Evolutionary conservation across 2,329 filamentous ascomycete species (phyloP).

Genomic region (Penicillium sp.): DNA sequence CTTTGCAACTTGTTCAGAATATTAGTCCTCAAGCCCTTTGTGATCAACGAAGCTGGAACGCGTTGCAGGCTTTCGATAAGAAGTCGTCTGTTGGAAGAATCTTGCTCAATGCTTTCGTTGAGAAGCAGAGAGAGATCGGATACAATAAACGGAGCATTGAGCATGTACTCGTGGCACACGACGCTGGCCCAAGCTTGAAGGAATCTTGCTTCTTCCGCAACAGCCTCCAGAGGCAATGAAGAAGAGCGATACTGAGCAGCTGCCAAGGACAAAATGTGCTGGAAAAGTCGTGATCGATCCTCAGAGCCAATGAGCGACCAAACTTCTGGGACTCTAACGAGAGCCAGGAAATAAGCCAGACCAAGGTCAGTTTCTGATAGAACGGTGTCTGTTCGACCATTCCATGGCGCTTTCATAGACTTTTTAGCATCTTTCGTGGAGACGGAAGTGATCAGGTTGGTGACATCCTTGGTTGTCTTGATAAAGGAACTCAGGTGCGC

Average conservation of each 20-base stretch:
- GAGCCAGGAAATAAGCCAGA: slow-evolving; percentile 36
- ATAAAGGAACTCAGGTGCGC: slow-evolving; percentile 28
- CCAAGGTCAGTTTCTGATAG: slow-evolving; percentile 31
- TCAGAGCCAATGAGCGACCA: slow-evolving; percentile 34
- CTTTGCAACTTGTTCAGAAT: slow-evolving; percentile 38
- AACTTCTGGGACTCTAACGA: slow-evolving; percentile 33
- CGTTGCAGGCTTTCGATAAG: slow-evolving; percentile 39
- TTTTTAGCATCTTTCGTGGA: slow-evolving; percentile 26
- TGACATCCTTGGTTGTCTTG: slow-evolving; percentile 27
- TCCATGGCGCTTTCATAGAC: slow-evolving; percentile 34
- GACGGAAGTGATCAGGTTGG: slow-evolving; percentile 25
- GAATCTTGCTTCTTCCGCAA: slow-evolving; percentile 30
- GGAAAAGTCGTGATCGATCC: slow-evolving; percentile 33
- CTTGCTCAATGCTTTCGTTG: slow-evolving; percentile 33
- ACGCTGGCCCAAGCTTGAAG: slow-evolving; percentile 41
- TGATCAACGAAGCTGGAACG: slow-evolving; percentile 38
- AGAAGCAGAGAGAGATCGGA: slow-evolving; percentile 38
- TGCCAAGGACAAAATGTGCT: slow-evolving; percentile 35
- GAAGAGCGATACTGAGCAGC: slow-evolving; percentile 29
- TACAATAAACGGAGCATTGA: slow-evolving; percentile 35
- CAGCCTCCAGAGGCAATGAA: slow-evolving; percentile 27
- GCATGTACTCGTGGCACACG: slow-evolving; percentile 42
- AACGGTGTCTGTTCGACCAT: slow-evolving; percentile 41
- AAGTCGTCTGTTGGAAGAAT: slow-evolving; percentile 29
- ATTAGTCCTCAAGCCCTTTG: slow-evolving; percentile 37